Evolutionary conservation across 2,329 filamentous ascomycete species (phyloP).

Genomic region (Xylariaceae sp.): DNA sequence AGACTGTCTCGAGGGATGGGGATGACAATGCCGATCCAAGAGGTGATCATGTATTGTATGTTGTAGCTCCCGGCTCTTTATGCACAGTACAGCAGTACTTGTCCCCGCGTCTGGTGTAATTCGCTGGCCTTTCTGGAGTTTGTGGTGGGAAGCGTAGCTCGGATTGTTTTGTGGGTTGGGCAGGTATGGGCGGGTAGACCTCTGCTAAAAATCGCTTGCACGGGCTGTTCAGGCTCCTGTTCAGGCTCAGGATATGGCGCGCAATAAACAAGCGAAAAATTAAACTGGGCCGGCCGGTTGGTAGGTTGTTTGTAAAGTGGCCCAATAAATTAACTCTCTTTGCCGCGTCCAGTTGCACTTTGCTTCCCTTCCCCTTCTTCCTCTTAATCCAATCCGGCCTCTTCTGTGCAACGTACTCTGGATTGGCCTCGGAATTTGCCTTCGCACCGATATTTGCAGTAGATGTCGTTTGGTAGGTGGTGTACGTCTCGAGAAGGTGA

Average conservation of each 20-base stretch:
- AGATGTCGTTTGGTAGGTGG: conserved; percentile 3
- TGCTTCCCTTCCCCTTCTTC: conserved; percentile 12
- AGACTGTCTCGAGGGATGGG: no score
- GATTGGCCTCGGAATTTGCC: conserved; percentile 4
- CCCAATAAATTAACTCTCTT: no score
- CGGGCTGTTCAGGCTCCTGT: no score
- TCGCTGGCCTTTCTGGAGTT: no score
- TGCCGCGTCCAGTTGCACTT: conserved; percentile 1
- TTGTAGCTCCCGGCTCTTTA: no score
- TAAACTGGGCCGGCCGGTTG: conserved; percentile 2
- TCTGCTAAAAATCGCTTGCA: no score
- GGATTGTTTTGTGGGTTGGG: not conserved
- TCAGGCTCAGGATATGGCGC: not conserved
- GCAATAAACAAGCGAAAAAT: conserved; percentile 7
- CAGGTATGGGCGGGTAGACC: no score
- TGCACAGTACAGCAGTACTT: no score
- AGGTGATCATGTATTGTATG: no score
- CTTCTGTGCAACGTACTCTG: conserved; percentile 3
- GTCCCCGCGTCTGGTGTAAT: no score
- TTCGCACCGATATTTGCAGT: conserved; percentile 3
- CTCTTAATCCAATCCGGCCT: not conserved
- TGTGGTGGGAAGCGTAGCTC: conserved; percentile 4
- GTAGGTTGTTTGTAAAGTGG: conserved; percentile 4
- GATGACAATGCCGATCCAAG: no score
- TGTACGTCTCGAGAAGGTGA: conserved; percentile 6